These are phyloP conservation scores for Xenosphaeropsis pyriputrescens DNA, from an alignment of 2,329 filamentous ascomycete species.

Conservation along the genomic window DNA sequence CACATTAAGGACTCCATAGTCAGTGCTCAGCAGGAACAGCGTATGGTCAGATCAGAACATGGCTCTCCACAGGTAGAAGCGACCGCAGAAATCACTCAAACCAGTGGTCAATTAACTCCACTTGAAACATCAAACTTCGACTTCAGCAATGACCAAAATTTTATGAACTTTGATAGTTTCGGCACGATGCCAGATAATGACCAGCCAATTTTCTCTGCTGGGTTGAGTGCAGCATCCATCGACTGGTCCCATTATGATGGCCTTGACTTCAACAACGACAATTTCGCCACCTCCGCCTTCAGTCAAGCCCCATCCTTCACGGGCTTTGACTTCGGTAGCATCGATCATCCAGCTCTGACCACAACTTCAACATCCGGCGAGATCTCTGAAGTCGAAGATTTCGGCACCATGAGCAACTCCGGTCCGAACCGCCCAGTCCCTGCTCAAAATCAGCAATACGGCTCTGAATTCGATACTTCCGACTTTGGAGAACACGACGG, in stretches of 20 bases:
- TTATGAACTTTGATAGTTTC: conserved; percentile 34
- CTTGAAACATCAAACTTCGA: conserved; percentile 40
- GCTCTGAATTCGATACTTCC: conserved; percentile 21
- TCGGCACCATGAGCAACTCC: conserved; percentile 26
- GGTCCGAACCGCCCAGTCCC: conserved; percentile 16
- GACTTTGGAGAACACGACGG: conserved; percentile 27
- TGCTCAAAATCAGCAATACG: conserved; percentile 22
- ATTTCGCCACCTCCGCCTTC: conserved; percentile 37
- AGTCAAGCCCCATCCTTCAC: conserved; percentile 38
- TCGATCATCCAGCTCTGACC: conserved; percentile 39
- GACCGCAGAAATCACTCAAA: conserved; percentile 28
- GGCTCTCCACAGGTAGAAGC: conserved; percentile 40
- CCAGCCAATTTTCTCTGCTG: conserved; percentile 45
- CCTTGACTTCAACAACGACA: conserved; percentile 31
- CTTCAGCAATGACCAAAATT: conserved; percentile 6
- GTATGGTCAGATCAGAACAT: conserved; percentile 44
- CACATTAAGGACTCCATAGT: conserved; percentile 22
- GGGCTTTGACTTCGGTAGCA: conserved; percentile 36
- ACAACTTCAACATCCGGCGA: conserved; percentile 49
- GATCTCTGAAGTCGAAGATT: conserved; percentile 52
- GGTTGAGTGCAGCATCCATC: conserved; percentile 38
- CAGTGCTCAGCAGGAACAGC: conserved; percentile 23
- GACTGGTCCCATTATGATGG: conserved; percentile 37
- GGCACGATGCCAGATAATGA: conserved; percentile 29
- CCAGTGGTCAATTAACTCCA: conserved; percentile 37